Base-by-base conservation (phyloP, 306 rosid species). In the Biancaea sappan region DNA sequence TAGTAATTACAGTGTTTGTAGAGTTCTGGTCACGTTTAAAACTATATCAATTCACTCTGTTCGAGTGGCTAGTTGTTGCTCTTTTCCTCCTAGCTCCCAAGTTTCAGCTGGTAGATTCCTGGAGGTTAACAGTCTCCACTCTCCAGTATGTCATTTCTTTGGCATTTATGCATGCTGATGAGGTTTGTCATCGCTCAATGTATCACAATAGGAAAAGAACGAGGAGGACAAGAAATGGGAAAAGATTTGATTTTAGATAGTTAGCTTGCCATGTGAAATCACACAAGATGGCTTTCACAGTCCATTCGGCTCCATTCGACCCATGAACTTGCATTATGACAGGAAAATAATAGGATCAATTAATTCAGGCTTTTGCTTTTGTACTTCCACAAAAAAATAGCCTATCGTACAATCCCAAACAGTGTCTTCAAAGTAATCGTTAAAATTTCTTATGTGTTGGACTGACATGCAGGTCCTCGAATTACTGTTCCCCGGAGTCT, bases 381-480 rank as follows among this genome's bases (percentile, higher is more conserved):
- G n/a, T n/a, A n/a, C n/a, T n/a, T n/a, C n/a, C n/a, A n/a, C n/a
- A n/a, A n/a, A n/a, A n/a, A n/a, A n/a, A n/a, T n/a, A 34, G 4
- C 24, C 69, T 24, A 21, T 16, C n/a, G 13, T 28, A 31, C 69
- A 62, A 18, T 62, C 22, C 35, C 31, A 65, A 44, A 12, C 6
- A 9, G 76, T 77, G 44, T 52, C 56, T 69, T 34, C 72, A 28
- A 29, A 24, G 4, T 26, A 53, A 4, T 22, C 63, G 10, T 46
- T 53, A 9, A 71, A 22, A n/a, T 37, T 43, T 75, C 43, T 79
- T 53, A 35, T 61, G 69, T 53, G 43, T 34, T 72, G 66, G 34
- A 51, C n/a, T n/a, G 78, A 62, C 8, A 40, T 77, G 80, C 88
- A 94, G 99, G 99, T 79, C 97, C 99, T 14, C 88, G 96, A 80